Evolutionary conservation across 1,284 basidiomycete species (phyloP).

Genomic region (Ceratobasidium papillatum): DNA sequence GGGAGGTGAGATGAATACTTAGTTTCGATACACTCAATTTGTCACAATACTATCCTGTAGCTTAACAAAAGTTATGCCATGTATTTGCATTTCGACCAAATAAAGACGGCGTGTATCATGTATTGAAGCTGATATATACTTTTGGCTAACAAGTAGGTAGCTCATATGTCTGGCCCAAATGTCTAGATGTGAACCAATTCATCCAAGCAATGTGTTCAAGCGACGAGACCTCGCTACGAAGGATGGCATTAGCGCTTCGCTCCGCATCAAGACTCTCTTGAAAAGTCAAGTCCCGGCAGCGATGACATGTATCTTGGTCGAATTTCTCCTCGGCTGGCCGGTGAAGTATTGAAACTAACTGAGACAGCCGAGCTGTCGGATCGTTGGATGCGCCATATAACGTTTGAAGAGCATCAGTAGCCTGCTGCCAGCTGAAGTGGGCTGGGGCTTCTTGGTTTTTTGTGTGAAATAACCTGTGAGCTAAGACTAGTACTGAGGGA

Average conservation of each 20-base stretch:
- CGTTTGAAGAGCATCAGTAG: background rate
- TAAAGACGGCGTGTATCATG: too few relatives aligned
- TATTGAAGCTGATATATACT: too few relatives aligned
- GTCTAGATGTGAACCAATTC: conserved; percentile 23
- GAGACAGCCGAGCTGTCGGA: background rate
- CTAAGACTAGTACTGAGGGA: conserved; percentile 1
- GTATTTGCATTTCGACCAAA: too few relatives aligned
- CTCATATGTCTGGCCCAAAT: conserved; percentile 1
- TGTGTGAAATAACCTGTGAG: conserved; percentile 22
- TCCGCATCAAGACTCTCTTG: background rate
- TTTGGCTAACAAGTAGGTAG: too few relatives aligned
- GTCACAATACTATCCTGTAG: too few relatives aligned
- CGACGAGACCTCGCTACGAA: background rate
- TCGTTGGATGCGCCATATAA: background rate
- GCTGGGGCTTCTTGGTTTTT: background rate
- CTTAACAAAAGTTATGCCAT: too few relatives aligned
- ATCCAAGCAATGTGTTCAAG: conserved; percentile 21
- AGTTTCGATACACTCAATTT: too few relatives aligned
- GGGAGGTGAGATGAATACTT: too few relatives aligned
- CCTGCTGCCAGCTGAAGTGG: conserved; percentile 15
- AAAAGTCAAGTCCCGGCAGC: conserved; percentile 4
- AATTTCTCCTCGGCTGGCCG: background rate
- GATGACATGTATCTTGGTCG: background rate
- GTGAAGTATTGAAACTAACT: conserved; percentile 17
- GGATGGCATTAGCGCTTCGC: conserved; percentile 3